These are phyloP conservation scores for Tetracentron sinense DNA, from an alignment of 164 flowering plant species.

Conservation along the genomic window DNA sequence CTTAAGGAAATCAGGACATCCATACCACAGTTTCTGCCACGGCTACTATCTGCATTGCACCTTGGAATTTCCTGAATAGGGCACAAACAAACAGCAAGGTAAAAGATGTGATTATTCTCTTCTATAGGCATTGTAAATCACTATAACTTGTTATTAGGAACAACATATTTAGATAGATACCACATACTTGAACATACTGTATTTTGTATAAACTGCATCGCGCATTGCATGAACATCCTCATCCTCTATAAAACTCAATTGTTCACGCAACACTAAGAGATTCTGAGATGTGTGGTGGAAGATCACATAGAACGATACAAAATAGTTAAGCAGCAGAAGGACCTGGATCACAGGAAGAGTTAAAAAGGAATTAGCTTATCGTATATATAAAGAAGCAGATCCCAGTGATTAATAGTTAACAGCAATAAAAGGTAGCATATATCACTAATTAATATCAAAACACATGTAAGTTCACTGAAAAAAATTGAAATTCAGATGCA, in stretches of 20 bases:
- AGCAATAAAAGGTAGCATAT: background rate
- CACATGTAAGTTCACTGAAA: background rate
- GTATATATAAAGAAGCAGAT: background rate
- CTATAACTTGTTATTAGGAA: background rate
- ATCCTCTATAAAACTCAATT: slow-evolving; percentile 55
- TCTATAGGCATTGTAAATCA: background rate
- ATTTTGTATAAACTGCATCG: slow-evolving; percentile 69
- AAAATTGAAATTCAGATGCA: background rate
- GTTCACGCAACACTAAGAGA: slow-evolving; percentile 55
- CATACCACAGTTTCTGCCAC: slow-evolving; percentile 74
- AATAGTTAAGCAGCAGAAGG: slow-evolving; percentile 69
- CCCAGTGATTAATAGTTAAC: background rate
- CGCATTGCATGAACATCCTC: slow-evolving; percentile 65
- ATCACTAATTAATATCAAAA: background rate
- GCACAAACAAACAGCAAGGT: slow-evolving; percentile 8
- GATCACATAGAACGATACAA: slow-evolving; percentile 65
- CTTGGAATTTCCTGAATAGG: slow-evolving; percentile 77
- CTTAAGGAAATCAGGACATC: background rate
- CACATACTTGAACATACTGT: slow-evolving; percentile 83
- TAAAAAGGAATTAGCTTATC: slow-evolving; percentile 15
- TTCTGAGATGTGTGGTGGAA: slow-evolving; percentile 72
- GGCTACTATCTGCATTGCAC: slow-evolving; percentile 77
- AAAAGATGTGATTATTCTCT: slow-evolving; percentile 1
- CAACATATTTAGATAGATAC: background rate
- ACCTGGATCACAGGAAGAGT: slow-evolving; percentile 42